Evolutionary conservation across 2,329 filamentous ascomycete genomes (phyloP).

Genomic region (Pyricularia sp.): DNA sequence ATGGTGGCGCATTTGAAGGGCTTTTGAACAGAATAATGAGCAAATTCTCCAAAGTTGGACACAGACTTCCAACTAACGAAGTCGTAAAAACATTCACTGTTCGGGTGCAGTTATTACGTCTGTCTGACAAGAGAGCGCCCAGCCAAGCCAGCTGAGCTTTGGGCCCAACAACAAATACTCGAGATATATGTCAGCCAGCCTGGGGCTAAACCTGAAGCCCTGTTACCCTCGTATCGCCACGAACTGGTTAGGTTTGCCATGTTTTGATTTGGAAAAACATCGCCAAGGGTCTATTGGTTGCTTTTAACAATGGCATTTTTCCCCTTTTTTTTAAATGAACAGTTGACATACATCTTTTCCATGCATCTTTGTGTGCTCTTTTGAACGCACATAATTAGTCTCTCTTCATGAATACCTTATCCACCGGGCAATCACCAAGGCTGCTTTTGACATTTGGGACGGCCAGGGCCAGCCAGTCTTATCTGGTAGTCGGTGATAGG

Average conservation of each 20-base stretch:
- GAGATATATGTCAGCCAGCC: too few species aligned
- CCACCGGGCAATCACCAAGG: too few species aligned
- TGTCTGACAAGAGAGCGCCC: too few species aligned
- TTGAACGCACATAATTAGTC: background rate
- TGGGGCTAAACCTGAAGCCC: too few species aligned
- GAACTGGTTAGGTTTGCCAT: background rate
- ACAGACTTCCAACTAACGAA: background rate
- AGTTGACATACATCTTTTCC: background rate
- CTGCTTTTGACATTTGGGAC: background rate
- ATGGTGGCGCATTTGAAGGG: background rate
- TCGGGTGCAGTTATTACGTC: too few species aligned
- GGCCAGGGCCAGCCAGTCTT: background rate
- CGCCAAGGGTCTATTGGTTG: too few species aligned
- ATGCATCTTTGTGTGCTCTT: background rate
- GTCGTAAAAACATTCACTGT: too few species aligned
- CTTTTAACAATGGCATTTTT: background rate
- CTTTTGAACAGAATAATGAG: background rate
- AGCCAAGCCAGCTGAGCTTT: too few species aligned
- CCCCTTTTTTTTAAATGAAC: background rate
- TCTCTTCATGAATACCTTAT: background rate
- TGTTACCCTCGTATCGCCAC: too few species aligned
- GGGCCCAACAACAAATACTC: too few species aligned
- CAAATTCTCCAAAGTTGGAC: background rate
- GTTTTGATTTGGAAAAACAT: background rate
- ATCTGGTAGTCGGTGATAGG: background rate